Conservation (phyloP, 108 stramenopile genomes). For the Pseudonitzschia pungens region DNA sequence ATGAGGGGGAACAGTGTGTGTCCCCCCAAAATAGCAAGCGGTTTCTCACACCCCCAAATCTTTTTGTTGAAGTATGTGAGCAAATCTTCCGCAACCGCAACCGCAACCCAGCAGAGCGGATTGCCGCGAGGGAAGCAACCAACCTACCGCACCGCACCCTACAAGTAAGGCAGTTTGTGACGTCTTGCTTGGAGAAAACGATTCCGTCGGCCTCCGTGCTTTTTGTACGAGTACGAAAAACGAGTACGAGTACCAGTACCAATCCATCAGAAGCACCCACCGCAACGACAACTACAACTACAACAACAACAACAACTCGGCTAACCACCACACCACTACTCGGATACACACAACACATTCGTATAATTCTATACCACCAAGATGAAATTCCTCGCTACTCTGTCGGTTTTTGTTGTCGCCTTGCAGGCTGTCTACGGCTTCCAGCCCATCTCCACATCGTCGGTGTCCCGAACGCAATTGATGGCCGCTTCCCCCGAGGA, state of each 20-base stretch:
- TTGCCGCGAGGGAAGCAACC: background rate
- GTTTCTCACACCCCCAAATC: background rate
- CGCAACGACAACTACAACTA: background rate
- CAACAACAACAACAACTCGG: background rate
- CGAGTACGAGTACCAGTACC: no score
- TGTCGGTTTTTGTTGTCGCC: background rate
- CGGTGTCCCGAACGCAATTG: conserved; percentile 9
- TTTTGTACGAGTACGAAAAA: no score
- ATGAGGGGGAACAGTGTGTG: background rate
- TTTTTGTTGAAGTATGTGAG: background rate
- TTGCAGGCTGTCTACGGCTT: conserved; percentile 17
- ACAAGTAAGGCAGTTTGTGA: background rate
- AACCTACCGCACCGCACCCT: no score
- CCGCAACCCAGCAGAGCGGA: background rate
- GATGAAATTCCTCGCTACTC: conserved; percentile 9
- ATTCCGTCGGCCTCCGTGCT: background rate
- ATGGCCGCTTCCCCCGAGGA: background rate
- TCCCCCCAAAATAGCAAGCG: background rate
- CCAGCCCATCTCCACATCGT: background rate
- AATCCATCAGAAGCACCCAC: background rate
- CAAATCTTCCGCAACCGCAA: background rate
- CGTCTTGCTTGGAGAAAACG: background rate
- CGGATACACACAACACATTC: background rate
- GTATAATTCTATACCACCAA: conserved; percentile 4
- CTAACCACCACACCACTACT: background rate